Percentiles rank a stretch among this genome's conserved stretches.
Evolutionary conservation across 768 basidiomycete species (phyloP).

Genomic region (Mycena amicta): DNA sequence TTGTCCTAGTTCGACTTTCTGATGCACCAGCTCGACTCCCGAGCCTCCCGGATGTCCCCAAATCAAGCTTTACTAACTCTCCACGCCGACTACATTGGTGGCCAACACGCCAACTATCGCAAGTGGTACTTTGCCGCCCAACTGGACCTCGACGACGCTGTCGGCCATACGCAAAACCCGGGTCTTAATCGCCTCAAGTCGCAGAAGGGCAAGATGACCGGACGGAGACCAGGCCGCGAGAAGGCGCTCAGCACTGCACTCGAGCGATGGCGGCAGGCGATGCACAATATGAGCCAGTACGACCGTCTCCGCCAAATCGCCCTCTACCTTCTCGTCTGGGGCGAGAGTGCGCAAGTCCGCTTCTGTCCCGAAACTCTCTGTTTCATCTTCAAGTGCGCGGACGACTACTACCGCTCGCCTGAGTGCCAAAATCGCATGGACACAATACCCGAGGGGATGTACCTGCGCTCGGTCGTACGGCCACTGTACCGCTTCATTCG

Average conservation of each 20-base stretch:
- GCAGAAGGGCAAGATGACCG: constrained; percentile 45
- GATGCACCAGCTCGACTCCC: constrained; percentile 96
- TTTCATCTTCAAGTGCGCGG: constrained; percentile 99
- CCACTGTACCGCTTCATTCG: constrained; percentile 96
- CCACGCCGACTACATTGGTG: constrained; percentile 98
- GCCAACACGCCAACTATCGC: constrained; percentile 97
- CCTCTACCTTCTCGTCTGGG: constrained; percentile 94
- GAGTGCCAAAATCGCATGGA: constrained; percentile 94
- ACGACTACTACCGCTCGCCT: constrained; percentile 97
- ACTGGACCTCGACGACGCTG: constrained; percentile 96
- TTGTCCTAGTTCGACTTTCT: constrained; percentile 86
- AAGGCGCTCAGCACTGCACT: constrained; percentile 80
- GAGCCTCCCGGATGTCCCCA: constrained; percentile 96
- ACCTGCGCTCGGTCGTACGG: constrained; percentile 86
- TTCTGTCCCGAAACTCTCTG: constrained; percentile 96
- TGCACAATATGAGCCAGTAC: constrained; percentile 99
- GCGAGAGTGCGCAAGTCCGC: constrained; percentile 96
- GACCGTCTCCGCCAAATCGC: constrained; percentile 97
- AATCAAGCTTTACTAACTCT: constrained; percentile 93
- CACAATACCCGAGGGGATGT: constrained; percentile 92
- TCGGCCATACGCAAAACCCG: constrained; percentile 90
- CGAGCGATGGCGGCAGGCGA: constrained; percentile 94
- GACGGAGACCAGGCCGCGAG: constrained; percentile 50
- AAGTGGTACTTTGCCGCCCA: constrained; percentile 99
- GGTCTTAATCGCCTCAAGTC: constrained; percentile 83